Percentiles rank a stretch among this genome's conserved stretches.
phyloP scores from a whole-genome alignment of 1,284 basidiomycete species.

The Sporisorium sorghi region DNA sequence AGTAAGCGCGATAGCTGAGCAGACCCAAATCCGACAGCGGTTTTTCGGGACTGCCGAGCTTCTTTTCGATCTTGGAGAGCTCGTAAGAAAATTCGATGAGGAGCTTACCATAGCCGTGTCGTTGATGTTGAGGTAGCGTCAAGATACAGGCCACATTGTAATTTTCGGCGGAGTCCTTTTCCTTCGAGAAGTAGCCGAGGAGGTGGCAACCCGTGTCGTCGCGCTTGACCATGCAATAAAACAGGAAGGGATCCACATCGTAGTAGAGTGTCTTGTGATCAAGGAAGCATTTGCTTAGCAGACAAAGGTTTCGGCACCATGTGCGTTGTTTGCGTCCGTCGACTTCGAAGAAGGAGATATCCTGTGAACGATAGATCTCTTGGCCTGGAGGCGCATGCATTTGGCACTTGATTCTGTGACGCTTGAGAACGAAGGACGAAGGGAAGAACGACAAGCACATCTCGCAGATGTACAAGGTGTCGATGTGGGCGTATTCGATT shows the following conservation, averaged over 20 bases:
- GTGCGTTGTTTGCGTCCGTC: conserved; percentile 95
- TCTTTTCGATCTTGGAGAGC: conserved; percentile 93
- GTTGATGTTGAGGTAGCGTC: conserved; percentile 96
- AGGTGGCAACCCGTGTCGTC: conserved; percentile 92
- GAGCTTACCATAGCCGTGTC: conserved; percentile 92
- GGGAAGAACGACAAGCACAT: conserved; percentile 77
- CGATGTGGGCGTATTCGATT: conserved; percentile 94
- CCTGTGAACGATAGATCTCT: conserved; percentile 97
- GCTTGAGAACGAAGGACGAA: conserved; percentile 50
- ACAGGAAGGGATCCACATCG: conserved; percentile 99
- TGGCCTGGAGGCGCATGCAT: conserved; percentile 99
- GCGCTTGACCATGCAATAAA: conserved; percentile 93
- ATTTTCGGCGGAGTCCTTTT: conserved; percentile 96
- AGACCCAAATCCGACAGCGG: conserved; percentile 94
- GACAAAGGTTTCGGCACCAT: conserved; percentile 96
- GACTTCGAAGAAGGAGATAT: conserved; percentile 97
- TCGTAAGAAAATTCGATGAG: conserved; percentile 99
- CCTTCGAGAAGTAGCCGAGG: conserved; percentile 98
- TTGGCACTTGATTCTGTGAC: conserved; percentile 91
- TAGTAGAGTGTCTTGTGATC: conserved; percentile 99
- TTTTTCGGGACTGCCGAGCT: conserved; percentile 96
- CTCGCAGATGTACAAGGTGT: conserved; percentile 96
- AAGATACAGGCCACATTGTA: conserved; percentile 99
- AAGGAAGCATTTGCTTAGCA: conserved; percentile 96
- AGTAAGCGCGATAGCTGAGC: conserved; percentile 93